Evolutionary conservation across 306 rosid genomes (phyloP).

Genomic region (Gleditsia sinensis): DNA sequence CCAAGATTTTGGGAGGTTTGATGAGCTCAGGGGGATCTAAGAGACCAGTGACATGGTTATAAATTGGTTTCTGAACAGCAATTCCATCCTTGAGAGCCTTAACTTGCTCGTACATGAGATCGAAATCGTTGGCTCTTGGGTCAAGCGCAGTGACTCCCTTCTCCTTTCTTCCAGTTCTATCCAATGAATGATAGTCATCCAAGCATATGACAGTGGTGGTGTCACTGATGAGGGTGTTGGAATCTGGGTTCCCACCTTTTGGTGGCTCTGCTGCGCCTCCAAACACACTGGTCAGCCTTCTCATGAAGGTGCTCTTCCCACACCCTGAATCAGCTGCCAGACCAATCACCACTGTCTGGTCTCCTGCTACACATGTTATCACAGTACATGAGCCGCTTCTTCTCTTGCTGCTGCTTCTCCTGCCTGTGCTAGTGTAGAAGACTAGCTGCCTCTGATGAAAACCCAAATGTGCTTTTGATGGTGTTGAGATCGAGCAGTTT

Average conservation of each 20-base stretch:
- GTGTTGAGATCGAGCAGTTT: constrained; percentile 59
- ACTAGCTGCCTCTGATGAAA: constrained; percentile 74
- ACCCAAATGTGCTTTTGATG: constrained; percentile 63
- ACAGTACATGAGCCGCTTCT: constrained; percentile 39
- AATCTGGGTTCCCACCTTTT: constrained; percentile 92
- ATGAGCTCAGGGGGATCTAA: constrained; percentile 93
- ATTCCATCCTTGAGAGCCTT: constrained; percentile 78
- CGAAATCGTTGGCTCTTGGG: constrained; percentile 90
- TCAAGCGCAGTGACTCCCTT: constrained; percentile 97
- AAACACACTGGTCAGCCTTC: constrained; percentile 90
- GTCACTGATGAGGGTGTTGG: constrained; percentile 95
- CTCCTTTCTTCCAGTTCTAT: constrained; percentile 87
- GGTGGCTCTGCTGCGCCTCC: constrained; percentile 98
- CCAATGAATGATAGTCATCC: constrained; percentile 94
- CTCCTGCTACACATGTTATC: constrained; percentile 65
- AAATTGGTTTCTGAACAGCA: constrained; percentile 80
- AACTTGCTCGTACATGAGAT: constrained; percentile 94
- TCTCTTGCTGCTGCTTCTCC: constrained; percentile 27
- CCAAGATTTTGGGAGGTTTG: constrained; percentile 94
- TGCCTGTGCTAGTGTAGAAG: constrained; percentile 55
- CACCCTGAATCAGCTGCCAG: constrained; percentile 98
- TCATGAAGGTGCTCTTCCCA: constrained; percentile 99
- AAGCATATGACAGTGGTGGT: constrained; percentile 95
- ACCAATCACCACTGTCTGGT: constrained; percentile 89
- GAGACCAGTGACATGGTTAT: constrained; percentile 94